Evolutionary conservation across 257 asterid genomes (phyloP), one percentile per base, ranked within the genome.

Genomic region (Nyctanthes arbortristis): DNA sequence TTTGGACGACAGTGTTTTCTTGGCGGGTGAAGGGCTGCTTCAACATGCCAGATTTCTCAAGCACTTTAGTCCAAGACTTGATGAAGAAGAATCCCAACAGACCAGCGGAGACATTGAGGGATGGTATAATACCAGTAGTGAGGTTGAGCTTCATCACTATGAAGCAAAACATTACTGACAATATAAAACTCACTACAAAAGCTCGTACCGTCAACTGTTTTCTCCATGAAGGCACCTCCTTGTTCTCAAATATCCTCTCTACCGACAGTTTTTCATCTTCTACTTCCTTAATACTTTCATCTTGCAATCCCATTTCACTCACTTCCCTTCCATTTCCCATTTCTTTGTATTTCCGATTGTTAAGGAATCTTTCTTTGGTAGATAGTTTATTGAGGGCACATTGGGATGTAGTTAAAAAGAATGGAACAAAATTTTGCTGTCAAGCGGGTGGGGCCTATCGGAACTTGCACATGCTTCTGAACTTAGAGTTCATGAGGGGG

Each of bases 1-100:
- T 88, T 72, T 88, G 96, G 65, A 88, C 86, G 31, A 88, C 93
- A 0, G 96, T 88, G 65, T 88, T 88, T 45, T 89, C 93, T 66
- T 89, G 93, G 0, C 93, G 78, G 4, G 93, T 89, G 27, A 89
- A 89, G 0, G 93, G 96, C 65, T 81, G 93, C 33, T 25, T 80
- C 59, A 81, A 18, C 6, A 80, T 0, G 5, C 92, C 90, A n/a
- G 82, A 80, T 75, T 79, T 79, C 1, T 78, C 76, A 0, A 83
- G 71, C 2, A 83, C 10, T 39, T 66, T 75, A 1, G 92, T 89
- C 94, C 94, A 89, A 2, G 81, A 74, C 68, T 80, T 89, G 66
- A 89, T 82, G 14, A 85, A 80, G 66, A 85, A 83, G 81, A 84
- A 89, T 0, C 96, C 96, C 78, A 89, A 63, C 3, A 89, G 80